These are phyloP conservation scores for Fusarium keratoplasticum DNA, from an alignment of 2,329 filamentous ascomycete genomes.

Conservation along the genomic window DNA sequence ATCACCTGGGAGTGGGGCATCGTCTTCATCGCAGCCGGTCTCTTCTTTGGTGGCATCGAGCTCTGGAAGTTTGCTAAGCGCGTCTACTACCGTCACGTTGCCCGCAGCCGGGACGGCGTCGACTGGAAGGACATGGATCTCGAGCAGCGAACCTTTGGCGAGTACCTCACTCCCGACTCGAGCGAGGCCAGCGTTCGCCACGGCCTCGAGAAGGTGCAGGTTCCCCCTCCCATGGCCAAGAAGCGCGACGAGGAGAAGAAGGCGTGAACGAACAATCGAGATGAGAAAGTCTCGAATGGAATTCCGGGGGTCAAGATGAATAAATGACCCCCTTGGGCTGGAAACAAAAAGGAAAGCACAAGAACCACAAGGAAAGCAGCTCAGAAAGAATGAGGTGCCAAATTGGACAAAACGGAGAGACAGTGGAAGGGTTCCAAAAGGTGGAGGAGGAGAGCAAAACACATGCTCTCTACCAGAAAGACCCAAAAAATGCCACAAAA, in stretches of 20 bases:
- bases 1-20: conserved; percentile 74
- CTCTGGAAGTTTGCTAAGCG: conserved; percentile 70
- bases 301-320: not conserved
- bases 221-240: conserved; percentile 14
- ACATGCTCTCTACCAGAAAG: conserved; percentile 25
- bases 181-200: conserved; percentile 45
- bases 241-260: conserved; percentile 34
- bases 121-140: conserved; percentile 54
- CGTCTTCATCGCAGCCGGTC: conserved; percentile 62
- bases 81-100: conserved; percentile 50
- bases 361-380: conserved; percentile 6
- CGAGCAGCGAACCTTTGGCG: conserved; percentile 54
- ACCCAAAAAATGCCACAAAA: conserved; percentile 22
- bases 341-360: not conserved
- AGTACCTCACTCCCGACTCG: conserved; percentile 49
- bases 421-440: conserved; percentile 30
- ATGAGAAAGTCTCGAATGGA: not conserved
- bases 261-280: conserved; percentile 23
- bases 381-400: conserved; percentile 16
- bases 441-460: conserved; percentile 42
- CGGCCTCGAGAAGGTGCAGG: conserved; percentile 39
- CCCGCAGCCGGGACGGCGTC: conserved; percentile 37
- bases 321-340: not conserved
- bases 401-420: conserved; percentile 20
- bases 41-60: conserved; percentile 71